Evolutionary conservation across 495 filamentous ascomycete genomes (phyloP), one percentile per base, ranked within the genome.

Genomic region (Penicillium taxi): DNA sequence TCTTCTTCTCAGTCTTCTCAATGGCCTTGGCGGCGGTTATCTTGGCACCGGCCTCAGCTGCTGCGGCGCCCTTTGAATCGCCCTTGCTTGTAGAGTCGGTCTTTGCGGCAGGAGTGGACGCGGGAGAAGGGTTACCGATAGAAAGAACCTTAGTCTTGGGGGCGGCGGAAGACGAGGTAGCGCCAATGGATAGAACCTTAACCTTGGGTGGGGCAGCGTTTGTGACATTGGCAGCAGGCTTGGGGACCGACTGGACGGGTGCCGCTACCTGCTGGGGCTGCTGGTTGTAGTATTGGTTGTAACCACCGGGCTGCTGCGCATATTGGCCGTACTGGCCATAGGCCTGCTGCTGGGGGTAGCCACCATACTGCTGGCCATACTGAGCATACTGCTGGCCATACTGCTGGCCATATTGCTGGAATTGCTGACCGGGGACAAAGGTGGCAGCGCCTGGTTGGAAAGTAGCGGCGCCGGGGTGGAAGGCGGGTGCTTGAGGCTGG

Each of bases 391-490:
- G 41, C n/a, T n/a, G n/a, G n/a, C n/a, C n/a, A 9, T 56, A 43
- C 6, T 48, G 40, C 32, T 54, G 63, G 26, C 63, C 60, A 31
- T 73, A 70, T 34, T 69, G 64, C 42, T 67, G 65, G 48, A 64
- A 81, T 12, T 61, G 58, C 60, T 84, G 82, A 34, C 82, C 83
- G 5, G 89, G 90, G 32, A 82, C 75, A 56, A 94, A 95, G 21
- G 77, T 53, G 39, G 76, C 67, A 7, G 84, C 87, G 11, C 75
- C 78, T 14, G 90, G 90, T 26, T 79, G 76, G 69, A 98, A 98
- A 14, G 80, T 73, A 42, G 77, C 73, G 12, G 83, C 87, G 24
- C 82, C 86, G 3, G 87, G 82, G 19, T 73, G 72, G 72, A 91
- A 91, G 11, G 62, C 59, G 19, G 52, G 44, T 36, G 45, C 46